Evolutionary conservation across 768 basidiomycete species (phyloP).

Genomic region (Ramaria sp.): DNA sequence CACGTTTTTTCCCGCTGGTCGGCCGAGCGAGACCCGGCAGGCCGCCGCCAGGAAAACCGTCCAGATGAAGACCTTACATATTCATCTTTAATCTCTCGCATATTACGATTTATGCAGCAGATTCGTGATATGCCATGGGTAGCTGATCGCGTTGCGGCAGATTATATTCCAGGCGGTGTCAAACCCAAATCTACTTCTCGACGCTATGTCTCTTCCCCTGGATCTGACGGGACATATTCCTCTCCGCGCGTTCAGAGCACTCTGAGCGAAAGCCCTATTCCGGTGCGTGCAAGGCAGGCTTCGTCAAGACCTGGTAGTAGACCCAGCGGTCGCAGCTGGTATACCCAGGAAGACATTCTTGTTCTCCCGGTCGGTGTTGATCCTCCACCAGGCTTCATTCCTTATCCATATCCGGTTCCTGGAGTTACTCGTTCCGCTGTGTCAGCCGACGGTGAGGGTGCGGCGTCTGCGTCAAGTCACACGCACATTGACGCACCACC

Average conservation of each 20-base stretch:
- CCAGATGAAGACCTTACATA: neutral
- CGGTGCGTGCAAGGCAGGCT: neutral
- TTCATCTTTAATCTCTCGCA: neutral
- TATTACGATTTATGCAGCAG: neutral
- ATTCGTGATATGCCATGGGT: slow-evolving; percentile 7
- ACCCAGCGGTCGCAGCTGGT: neutral
- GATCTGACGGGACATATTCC: neutral
- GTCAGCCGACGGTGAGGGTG: neutral
- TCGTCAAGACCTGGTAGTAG: neutral
- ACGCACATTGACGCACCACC: neutral
- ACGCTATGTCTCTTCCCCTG: neutral
- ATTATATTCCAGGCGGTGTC: neutral
- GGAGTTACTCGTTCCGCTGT: neutral
- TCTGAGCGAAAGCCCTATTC: neutral
- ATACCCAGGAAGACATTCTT: neutral
- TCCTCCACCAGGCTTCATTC: neutral
- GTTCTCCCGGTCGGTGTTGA: neutral
- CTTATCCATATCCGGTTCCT: neutral
- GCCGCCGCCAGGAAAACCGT: neutral
- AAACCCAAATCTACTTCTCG: neutral
- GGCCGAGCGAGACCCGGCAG: neutral
- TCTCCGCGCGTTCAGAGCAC: neutral
- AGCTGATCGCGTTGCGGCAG: slow-evolving; percentile 6
- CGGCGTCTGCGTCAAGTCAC: neutral
- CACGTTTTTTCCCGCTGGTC: neutral